A percentile compares a stretch with the other conserved stretches of the same genome.
Evolutionary conservation across 2,329 filamentous ascomycete genomes (phyloP).

Genomic region (Zymoseptoria tritici): DNA sequence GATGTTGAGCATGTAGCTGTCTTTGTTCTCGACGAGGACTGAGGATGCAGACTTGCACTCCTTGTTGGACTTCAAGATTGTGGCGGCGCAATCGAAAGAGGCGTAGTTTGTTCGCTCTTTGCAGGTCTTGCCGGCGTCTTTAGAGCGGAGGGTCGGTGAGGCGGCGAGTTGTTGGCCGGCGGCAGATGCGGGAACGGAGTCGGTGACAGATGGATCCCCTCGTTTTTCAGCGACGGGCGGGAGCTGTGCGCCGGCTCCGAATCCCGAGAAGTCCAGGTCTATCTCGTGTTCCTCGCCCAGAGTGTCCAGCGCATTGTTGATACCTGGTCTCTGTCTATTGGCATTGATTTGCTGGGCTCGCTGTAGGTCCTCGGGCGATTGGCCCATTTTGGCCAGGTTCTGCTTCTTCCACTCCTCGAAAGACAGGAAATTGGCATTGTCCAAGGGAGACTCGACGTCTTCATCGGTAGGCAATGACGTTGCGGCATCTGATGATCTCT

Average conservation of each 20-base stretch:
- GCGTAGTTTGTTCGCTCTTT: slow-evolving; percentile 97
- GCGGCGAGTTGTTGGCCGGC: slow-evolving; percentile 4
- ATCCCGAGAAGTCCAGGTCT: slow-evolving; percentile 61
- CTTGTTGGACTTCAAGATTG: slow-evolving; percentile 79
- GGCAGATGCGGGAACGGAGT: slow-evolving; percentile 2
- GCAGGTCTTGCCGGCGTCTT: slow-evolving; percentile 93
- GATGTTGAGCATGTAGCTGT: slow-evolving; percentile 95
- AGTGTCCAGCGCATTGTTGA: slow-evolving; percentile 64
- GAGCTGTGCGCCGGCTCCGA: slow-evolving; percentile 38
- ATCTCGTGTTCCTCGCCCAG: slow-evolving; percentile 87
- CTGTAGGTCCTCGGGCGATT: slow-evolving; percentile 62
- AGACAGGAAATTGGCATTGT: slow-evolving; percentile 80
- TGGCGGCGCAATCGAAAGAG: slow-evolving; percentile 93
- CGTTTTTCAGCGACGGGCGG: slow-evolving; percentile 1
- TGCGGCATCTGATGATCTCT: neutral
- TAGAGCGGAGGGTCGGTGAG: slow-evolving; percentile 54
- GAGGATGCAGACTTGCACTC: slow-evolving; percentile 83
- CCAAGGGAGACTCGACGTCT: slow-evolving; percentile 58
- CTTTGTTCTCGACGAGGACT: slow-evolving; percentile 91
- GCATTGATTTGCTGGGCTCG: slow-evolving; percentile 45
- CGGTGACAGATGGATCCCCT: neutral
- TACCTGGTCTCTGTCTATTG: slow-evolving; percentile 44
- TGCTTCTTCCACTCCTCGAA: slow-evolving; percentile 98
- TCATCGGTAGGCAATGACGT: slow-evolving; percentile 16
- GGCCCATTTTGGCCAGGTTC: slow-evolving; percentile 78